A percentile compares a stretch with the other conserved stretches of the same genome.
Conservation (phyloP, 805 yeast genomes). For the Saccharomyces jurei region DNA sequence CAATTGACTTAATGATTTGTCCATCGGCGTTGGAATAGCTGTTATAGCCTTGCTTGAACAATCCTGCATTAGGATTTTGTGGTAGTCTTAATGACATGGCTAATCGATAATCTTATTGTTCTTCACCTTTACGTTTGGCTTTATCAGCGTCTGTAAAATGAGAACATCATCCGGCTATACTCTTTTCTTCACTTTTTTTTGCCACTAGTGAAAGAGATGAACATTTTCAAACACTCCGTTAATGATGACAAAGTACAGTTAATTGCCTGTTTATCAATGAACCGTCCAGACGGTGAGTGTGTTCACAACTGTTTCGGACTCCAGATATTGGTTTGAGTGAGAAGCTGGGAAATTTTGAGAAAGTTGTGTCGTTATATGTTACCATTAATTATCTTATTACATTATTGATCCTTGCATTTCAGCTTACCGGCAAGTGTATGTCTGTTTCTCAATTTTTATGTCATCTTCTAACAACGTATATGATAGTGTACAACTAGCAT, state of each 20-base stretch:
- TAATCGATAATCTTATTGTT: not conserved
- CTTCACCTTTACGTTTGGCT: not conserved
- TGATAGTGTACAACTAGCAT: too few species aligned
- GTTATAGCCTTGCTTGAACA: conserved; percentile 92
- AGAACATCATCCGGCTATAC: not conserved
- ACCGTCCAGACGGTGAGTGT: not conserved
- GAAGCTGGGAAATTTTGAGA: too few species aligned
- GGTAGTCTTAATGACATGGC: conserved; percentile 85
- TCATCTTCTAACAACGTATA: too few species aligned
- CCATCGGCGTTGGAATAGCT: conserved; percentile 86
- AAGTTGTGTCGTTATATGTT: too few species aligned
- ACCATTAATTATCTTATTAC: too few species aligned
- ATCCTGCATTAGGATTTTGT: conserved; percentile 84
- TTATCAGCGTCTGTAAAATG: not conserved
- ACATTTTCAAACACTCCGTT: not conserved
- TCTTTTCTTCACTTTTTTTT: not conserved
- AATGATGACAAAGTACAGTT: not conserved
- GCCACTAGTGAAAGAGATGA: not conserved
- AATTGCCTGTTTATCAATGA: not conserved
- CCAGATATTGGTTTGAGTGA: too few species aligned
- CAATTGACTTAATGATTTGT: conserved; percentile 84
- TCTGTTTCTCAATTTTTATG: too few species aligned
- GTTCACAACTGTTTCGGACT: not conserved
- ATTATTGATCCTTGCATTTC: too few species aligned
- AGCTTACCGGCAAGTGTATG: too few species aligned